Conservation (phyloP, 768 basidiomycete species). For the Porphyrellus cyaneotinctus region DNA sequence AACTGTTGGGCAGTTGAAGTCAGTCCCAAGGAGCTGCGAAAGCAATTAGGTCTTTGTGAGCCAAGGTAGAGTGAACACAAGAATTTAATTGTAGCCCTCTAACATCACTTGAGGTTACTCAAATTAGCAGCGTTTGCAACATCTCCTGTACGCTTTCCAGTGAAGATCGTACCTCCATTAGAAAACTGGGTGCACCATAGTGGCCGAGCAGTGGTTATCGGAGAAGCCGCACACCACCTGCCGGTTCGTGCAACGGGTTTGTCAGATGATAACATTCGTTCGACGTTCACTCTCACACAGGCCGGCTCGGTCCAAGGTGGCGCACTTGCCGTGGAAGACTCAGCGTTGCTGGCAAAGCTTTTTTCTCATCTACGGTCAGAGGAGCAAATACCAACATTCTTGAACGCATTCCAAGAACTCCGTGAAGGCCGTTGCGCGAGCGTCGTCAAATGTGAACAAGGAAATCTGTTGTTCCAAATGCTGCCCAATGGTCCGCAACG, state of each 20-base stretch:
- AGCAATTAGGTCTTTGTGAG: slow-evolving; percentile 31
- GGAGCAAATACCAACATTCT: slow-evolving; percentile 47
- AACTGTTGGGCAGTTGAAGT: slow-evolving; percentile 34
- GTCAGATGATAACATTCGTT: background rate
- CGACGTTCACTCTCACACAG: slow-evolving; percentile 27
- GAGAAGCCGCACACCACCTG: slow-evolving; percentile 58
- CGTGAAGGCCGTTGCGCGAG: slow-evolving; percentile 47
- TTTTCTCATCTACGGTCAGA: slow-evolving; percentile 48
- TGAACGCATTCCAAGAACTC: slow-evolving; percentile 56
- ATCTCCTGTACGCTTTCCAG: slow-evolving; percentile 34
- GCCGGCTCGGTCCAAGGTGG: slow-evolving; percentile 52
- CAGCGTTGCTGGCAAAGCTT: slow-evolving; percentile 54
- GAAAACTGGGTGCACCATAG: slow-evolving; percentile 49
- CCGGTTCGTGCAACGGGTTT: slow-evolving; percentile 36
- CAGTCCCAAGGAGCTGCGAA: slow-evolving; percentile 31
- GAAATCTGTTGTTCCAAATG: slow-evolving; percentile 43
- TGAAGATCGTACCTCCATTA: slow-evolving; percentile 37
- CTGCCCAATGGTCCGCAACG: slow-evolving; percentile 42
- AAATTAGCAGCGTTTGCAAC: slow-evolving; percentile 37
- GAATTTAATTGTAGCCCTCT: background rate
- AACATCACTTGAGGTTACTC: slow-evolving; percentile 26
- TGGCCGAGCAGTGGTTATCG: slow-evolving; percentile 49
- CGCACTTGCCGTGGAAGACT: slow-evolving; percentile 57
- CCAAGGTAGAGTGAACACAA: slow-evolving; percentile 31
- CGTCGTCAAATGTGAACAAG: slow-evolving; percentile 43